Evolutionary conservation across 108 stramenopile species (phyloP), one percentile per base, ranked within the genome.

Genomic region (Stephanodiscus minutulus): DNA sequence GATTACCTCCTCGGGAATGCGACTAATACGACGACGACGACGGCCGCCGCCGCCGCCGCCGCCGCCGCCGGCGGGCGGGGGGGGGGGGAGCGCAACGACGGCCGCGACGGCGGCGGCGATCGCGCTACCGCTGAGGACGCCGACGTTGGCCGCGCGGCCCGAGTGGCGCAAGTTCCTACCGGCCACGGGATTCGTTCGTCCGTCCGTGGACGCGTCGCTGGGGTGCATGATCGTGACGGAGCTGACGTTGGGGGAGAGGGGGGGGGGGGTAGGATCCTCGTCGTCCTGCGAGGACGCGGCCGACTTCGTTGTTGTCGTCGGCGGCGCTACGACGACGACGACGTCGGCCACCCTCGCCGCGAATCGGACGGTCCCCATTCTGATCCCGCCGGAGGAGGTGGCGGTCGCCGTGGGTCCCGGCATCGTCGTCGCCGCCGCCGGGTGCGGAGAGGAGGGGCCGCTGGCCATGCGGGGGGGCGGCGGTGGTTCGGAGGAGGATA

Each of bases 1-100:
- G 66, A 82, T 36, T 76, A 59, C 39, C 31, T 61, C 21, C n/a
- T 56, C 7, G 72, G 63, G 17, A 72, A 48, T 48, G 2, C 22
- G 22, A 20, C 22, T 18, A 52, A 48, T 6, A 2, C n/a, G 47
- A 2, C 29, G 57, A 58, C 57, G 21, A 15, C 59, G 29, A 8
- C 59, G 18, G 24, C 35, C n/a, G n/a, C n/a, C n/a, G n/a, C n/a
- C n/a, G n/a, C n/a, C n/a, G n/a, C n/a, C n/a, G n/a, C n/a, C n/a
- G n/a, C n/a, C n/a, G n/a, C n/a, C n/a, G n/a, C n/a, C n/a, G n/a
- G n/a, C n/a, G n/a, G n/a, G n/a, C n/a, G n/a, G n/a, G n/a, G n/a
- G n/a, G n/a, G n/a, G n/a, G n/a, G n/a, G n/a, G n/a, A n/a, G n/a
- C n/a, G n/a, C n/a, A n/a, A n/a, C n/a, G n/a, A n/a, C n/a, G n/a